phyloP scores from a whole-genome alignment of 2,329 filamentous ascomycete species.

The Cladosporium cucumerinum region DNA sequence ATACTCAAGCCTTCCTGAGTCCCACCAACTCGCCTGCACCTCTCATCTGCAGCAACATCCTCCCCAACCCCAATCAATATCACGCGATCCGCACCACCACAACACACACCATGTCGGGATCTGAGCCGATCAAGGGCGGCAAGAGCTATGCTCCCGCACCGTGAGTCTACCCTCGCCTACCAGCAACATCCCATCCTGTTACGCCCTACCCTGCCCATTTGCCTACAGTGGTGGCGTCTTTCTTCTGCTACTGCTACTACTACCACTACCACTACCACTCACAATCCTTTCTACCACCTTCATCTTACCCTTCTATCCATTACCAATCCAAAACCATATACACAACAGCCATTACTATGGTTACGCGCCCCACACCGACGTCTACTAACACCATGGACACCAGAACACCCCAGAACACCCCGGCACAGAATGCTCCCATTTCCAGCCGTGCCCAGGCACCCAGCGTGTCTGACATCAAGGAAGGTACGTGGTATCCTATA shows the following conservation, averaged over 20 bases:
- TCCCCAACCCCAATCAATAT: conserved; percentile 3
- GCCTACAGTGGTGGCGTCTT: neutral
- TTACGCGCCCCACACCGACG: conserved; percentile 10
- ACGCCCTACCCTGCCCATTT: neutral
- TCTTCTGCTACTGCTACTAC: neutral
- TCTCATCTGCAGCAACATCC: conserved; percentile 4
- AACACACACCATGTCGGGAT: conserved; percentile 11
- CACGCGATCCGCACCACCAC: neutral
- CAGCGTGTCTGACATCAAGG: conserved; percentile 89
- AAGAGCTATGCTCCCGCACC: conserved; percentile 16
- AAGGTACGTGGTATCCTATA: conserved; percentile 63
- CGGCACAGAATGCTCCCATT: conserved; percentile 91
- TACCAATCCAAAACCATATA: neutral
- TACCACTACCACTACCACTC: neutral
- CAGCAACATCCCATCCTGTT: neutral
- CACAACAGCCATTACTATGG: conserved; percentile 5
- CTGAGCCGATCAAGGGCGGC: conserved; percentile 15
- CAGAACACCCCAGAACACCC: conserved; percentile 98
- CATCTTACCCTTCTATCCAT: neutral
- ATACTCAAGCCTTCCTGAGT: neutral
- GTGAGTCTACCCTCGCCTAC: conserved; percentile 4
- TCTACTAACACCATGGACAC: conserved; percentile 33
- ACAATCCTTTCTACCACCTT: neutral
- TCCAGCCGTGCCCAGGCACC: conserved; percentile 96
- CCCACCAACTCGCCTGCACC: conserved; percentile 1